These are phyloP conservation scores for Camillea tinctor DNA, from an alignment of 2,329 filamentous ascomycete species.

Conservation along the genomic window DNA sequence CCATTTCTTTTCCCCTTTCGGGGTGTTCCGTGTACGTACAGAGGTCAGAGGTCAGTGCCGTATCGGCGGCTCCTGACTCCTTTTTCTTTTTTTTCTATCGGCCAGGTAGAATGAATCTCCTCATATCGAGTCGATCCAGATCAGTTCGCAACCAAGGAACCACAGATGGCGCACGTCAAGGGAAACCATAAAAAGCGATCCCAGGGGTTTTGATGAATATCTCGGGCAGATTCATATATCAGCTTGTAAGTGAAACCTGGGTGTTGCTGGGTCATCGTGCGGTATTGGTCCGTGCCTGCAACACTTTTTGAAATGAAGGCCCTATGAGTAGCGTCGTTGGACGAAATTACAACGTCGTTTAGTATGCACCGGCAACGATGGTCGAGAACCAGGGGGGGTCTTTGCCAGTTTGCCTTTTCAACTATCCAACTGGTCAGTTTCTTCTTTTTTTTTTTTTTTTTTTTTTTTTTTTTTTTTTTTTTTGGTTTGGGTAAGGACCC, in stretches of 20 bases:
- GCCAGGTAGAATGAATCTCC: background rate
- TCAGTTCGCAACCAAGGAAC: background rate
- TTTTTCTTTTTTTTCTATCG: background rate
- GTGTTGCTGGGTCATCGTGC: slow-evolving; percentile 26
- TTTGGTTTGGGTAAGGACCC: background rate
- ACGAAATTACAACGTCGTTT: slow-evolving; percentile 34
- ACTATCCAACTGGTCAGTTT: background rate
- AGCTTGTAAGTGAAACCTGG: slow-evolving; percentile 18
- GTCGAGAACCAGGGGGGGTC: slow-evolving; percentile 18
- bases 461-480: too few relatives aligned
- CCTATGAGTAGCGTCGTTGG: slow-evolving; percentile 22
- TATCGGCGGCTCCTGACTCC: background rate
- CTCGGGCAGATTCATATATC: slow-evolving; percentile 2
- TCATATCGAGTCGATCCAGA: background rate
- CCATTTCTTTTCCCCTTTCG: background rate
- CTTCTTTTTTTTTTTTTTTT: too few relatives aligned
- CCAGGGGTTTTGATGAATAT: slow-evolving; percentile 2
- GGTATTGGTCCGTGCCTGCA: slow-evolving; percentile 27
- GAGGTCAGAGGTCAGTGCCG: background rate
- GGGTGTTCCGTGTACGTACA: background rate
- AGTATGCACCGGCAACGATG: slow-evolving; percentile 26
- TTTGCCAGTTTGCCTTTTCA: background rate
- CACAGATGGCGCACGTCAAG: background rate
- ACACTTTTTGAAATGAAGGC: slow-evolving; percentile 28
- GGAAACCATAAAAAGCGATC: background rate